These are phyloP conservation scores for Venturia nashicola DNA, from an alignment of 2,329 filamentous ascomycete genomes.

Conservation along the genomic window DNA sequence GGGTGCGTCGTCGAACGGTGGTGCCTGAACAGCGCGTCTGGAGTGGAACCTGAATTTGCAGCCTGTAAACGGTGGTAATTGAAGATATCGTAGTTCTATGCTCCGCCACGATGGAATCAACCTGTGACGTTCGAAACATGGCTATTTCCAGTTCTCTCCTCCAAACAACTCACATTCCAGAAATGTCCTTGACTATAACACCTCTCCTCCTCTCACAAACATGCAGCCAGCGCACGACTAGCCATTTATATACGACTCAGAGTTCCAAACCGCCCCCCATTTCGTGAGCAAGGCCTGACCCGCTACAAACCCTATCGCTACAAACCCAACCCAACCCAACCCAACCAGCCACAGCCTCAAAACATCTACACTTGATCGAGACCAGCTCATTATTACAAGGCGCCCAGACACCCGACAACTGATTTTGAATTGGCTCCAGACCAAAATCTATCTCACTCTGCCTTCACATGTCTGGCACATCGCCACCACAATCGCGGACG, in stretches of 20 bases:
- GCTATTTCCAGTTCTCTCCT: background rate
- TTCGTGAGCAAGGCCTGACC: background rate
- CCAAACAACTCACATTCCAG: background rate
- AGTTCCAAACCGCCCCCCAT: background rate
- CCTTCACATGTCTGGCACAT: background rate
- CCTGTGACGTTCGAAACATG: background rate
- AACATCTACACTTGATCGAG: background rate
- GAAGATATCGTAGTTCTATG: no score
- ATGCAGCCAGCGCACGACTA: background rate
- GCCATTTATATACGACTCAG: background rate
- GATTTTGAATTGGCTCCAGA: background rate
- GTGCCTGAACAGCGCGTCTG: background rate
- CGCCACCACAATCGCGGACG: background rate
- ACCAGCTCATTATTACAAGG: background rate
- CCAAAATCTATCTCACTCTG: background rate
- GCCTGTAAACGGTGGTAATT: background rate
- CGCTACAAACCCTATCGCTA: background rate
- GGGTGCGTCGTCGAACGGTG: background rate
- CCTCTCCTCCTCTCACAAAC: background rate
- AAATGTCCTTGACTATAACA: constrained; percentile 1
- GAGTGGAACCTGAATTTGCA: no score
- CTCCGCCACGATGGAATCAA: background rate
- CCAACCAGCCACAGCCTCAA: background rate
- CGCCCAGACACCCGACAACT: background rate
- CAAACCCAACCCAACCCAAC: background rate